Evolutionary conservation across 139 green algal genomes (phyloP).

Genomic region (Tetraselmis chui): DNA sequence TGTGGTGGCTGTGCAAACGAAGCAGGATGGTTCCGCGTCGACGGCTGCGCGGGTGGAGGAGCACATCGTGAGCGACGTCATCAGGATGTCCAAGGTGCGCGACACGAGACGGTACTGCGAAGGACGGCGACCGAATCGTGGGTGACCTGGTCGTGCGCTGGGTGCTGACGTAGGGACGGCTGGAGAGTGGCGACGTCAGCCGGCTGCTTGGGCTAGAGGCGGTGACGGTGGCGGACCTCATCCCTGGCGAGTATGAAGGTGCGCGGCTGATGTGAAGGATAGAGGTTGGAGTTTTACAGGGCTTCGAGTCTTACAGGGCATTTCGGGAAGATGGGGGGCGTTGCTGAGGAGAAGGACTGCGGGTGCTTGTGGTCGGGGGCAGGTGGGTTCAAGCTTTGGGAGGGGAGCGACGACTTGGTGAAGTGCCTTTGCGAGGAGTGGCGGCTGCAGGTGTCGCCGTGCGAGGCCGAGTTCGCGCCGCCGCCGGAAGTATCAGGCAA

Average conservation of each 20-base stretch:
- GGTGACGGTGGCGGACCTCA: background rate
- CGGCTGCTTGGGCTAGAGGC: background rate
- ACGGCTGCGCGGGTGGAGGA: background rate
- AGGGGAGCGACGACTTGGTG: conserved; percentile 73
- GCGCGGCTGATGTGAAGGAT: background rate
- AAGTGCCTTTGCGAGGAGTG: conserved; percentile 40
- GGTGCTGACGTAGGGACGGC: background rate
- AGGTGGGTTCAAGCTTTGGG: conserved; percentile 93
- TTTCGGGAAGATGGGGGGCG: background rate
- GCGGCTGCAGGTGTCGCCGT: background rate
- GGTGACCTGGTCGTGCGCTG: background rate
- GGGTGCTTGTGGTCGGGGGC: background rate
- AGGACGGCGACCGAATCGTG: background rate
- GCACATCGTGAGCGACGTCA: background rate
- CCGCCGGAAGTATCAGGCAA: conserved; percentile 13
- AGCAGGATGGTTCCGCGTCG: background rate
- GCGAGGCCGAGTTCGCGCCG: background rate
- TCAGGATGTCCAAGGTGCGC: background rate
- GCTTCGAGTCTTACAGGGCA: no score
- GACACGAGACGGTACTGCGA: background rate
- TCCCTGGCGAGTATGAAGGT: background rate
- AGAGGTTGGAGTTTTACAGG: no score
- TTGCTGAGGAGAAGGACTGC: background rate
- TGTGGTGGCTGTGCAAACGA: background rate
- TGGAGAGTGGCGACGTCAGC: background rate